Base-by-base conservation (phyloP, 2,329 filamentous ascomycete genomes). In the Triangularia verruculosa region DNA sequence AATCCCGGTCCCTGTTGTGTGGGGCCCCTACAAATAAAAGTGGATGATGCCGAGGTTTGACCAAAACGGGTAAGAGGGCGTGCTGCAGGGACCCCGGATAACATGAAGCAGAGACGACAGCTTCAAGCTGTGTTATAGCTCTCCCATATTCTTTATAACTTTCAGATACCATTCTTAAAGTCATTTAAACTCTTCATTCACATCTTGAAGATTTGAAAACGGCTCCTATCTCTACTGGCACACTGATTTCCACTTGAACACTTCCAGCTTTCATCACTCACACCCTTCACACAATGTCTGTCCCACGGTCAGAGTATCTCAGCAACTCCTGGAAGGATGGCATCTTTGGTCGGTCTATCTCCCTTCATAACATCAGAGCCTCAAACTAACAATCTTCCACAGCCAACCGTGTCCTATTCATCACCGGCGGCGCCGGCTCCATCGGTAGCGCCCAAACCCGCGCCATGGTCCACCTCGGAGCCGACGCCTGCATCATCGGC, bases 361-460 rank as follows among this genome's bases (percentile, higher is more conserved):
- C 6, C 39, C 5, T 34, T 20, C 32, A 7, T 1, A 6, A 12
- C 9, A 12, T 56, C 39, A 13, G 57, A 28, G 27, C 28, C 39
- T 65, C 47, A 59, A 25, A 15, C 55, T 63, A 11, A 59, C 51
- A 51, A 56, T 13, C 8, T 17, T 27, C 27, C 54, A 12, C 71
- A 96, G 92, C 89, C 67, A 88, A 89, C 74, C 94, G 95, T 72
- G 93, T 98, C 53, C 86, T 94, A 70, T 97, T 98, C 78, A 96
- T 96, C 73, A 99, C 95, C 3, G 95, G 95, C 64, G 95, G 95
- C 59, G 93, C 93, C 4, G 94, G 95, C 61, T 89, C 90, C 25
- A 98, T 99, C 73, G 97, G 95, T 80, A 95, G 90, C 71, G 93
- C 91, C 61, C 95, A 98, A 80, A 95, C 96, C 30, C 86, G 93